Base-by-base conservation (phyloP, 495 filamentous ascomycete genomes). In the Xylaria flabelliformis region DNA sequence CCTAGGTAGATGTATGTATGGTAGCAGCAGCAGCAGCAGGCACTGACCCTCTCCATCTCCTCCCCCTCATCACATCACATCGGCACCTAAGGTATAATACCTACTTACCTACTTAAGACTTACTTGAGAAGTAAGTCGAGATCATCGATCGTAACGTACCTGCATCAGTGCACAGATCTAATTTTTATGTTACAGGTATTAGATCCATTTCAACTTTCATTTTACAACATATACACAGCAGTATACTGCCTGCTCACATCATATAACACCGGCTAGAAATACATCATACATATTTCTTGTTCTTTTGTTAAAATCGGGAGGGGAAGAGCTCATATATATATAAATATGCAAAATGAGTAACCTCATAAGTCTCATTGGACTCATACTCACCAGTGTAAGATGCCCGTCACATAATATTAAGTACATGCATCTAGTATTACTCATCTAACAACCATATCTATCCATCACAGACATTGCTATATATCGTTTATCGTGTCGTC, bases 391-490 rank as follows among this genome's bases (percentile, higher is more conserved):
- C 13, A 42, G 41, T 48, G 63, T 65, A 50, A 48, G 63, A 46
- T 8, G 63, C 10, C n/a, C 50, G 3, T 12, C 5, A 10, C 32
- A 32, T 13, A 15, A 29, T 42, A 24, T 17, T 4, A 17, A 64
- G 15, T 24, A 64, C 9, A 48, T 19, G 3, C 9, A 50, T 50
- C 6, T 5, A 5, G 44, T 5, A 46, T 46, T 8, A 8, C 19
- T 50, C 17, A 50, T n/a, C 19, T 50, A 19, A 19, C n/a, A 21
- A 50, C 46, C 15, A 29, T 29, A 29, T 2, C 26, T 21, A n/a
- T 50, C 46, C 46, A n/a, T 21, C 41, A 44, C 62, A 64, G 62
- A 64, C 41, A 15, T 6, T 64, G 62, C 21, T 46, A 9, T 64
- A 64, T 17, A 2, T 55, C 44, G 32, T 46, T 39, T 4, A 32